Evolutionary conservation across 768 basidiomycete genomes (phyloP), one percentile per base, ranked within the genome.

Genomic region (Suillus lakei): DNA sequence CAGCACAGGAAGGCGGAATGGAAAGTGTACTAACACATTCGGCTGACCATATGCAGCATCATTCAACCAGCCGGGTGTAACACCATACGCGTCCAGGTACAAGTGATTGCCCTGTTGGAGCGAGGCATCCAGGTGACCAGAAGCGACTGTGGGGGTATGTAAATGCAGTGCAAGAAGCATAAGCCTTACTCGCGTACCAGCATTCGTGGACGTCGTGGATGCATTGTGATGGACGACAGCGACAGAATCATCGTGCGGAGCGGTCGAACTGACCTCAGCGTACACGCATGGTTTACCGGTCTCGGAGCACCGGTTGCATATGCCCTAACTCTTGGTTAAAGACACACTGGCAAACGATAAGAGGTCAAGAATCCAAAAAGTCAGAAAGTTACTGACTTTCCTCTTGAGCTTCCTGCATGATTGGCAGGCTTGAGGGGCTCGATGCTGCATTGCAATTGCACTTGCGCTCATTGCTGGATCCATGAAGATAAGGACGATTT

Each of bases 391-490:
- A 41, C 58, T 30, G 2, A 59, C 58, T 16, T 41, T 59, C 26
- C 58, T 59, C 58, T 59, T 59, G 26, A 59, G 58, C 39, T 10
- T 59, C 58, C 58, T 59, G 58, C 58, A 59, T 8, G 58, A 43
- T 16, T 28, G 21, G 6, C 58, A 59, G 21, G 58, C 58, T 41
- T 59, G 58, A 18, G 18, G 58, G 7, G 58, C 58, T 30, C 58
- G 58, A 4, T 59, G 58, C 18, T 59, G 58, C 58, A 59, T 59
- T 5, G 39, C 58, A 59, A 59, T 59, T 39, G 56, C 58, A 41
- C 18, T n/a, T 39, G 26, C 56, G 16, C 5, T 30, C 58, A 30
- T 41, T 18, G 26, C 26, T 59, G 58, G 18, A 30, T 59, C 58
- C 39, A 41, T 13, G 38, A 59, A 28, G 26, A 41, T 21, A 13